Base-by-base conservation (phyloP, 345 rosid genomes). In the Excoecaria cochinchinensis region DNA sequence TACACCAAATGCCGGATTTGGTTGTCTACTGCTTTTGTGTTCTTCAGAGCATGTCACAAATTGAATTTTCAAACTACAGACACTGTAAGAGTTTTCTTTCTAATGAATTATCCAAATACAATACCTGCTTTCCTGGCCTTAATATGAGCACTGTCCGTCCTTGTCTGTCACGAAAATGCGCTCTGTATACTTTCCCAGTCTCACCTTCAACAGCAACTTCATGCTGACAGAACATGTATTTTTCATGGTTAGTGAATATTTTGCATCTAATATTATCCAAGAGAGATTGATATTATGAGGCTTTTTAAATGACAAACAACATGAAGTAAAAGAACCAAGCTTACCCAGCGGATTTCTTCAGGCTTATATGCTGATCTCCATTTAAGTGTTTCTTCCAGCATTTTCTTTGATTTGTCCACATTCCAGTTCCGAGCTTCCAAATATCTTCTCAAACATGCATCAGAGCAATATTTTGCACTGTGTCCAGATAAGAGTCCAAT, bases 381-480 rank as follows among this genome's bases (percentile, higher is more conserved):
- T 78, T 87, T 81, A 19, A 95, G 85, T 0, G 97, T 81, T 77
- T 91, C 99, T 25, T 85, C 92, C 50, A 95, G 77, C 98, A 95
- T 89, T 84, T 90, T 92, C 84, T 86, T 90, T 40, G 97, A 85
- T 76, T 90, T 92, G 71, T 88, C 89, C 2, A 87, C 80, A 74
- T 92, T 89, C 99, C 97, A 91, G 67, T 77, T 90, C 69, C 97
- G 85, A 80, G 99, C 97, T 82, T 91, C 99, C 73, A 95, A 73
- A 76, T 91, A 95, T 79, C 97, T 90, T 94, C 78, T 88, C 44
- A 95, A 75, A 88, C 98, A 95, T 3, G 93, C 81, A 81, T 95
- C 97, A 38, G 88, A 82, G 76, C 97, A 92, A 52, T 79, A 95
- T 11, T 80, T 72, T 50, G 69, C 84, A 67, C 73, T 81, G 51